Conservation (phyloP, 305 asterid genomes). For the Rubia peregrina region DNA sequence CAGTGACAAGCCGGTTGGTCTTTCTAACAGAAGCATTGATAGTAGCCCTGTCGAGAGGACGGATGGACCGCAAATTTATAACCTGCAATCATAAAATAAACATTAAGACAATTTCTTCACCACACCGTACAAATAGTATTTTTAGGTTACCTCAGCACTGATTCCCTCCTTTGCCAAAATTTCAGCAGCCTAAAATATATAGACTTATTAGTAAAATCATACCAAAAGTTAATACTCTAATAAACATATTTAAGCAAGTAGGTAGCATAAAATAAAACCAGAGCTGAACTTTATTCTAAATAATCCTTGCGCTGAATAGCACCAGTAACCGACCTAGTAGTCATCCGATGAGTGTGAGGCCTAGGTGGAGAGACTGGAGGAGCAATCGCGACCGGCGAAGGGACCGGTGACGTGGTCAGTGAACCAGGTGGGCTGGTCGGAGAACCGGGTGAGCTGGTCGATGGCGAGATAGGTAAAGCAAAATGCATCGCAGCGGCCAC, state of each 20-base stretch:
- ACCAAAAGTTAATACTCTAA: background rate
- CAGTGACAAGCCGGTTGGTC: slow-evolving; percentile 73
- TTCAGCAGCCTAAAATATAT: slow-evolving; percentile 73
- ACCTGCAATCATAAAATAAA: slow-evolving; percentile 35
- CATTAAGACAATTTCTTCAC: slow-evolving; percentile 6
- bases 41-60: slow-evolving; percentile 80
- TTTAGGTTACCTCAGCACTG: slow-evolving; percentile 65
- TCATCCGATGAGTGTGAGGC: too few relatives aligned
- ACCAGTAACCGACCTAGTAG: too few relatives aligned
- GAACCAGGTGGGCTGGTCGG: too few relatives aligned
- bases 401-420: too few relatives aligned
- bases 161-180: slow-evolving; percentile 84
- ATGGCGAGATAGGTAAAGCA: too few relatives aligned
- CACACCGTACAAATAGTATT: slow-evolving; percentile 1
- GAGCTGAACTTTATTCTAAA: too few relatives aligned
- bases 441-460: too few relatives aligned
- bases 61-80: slow-evolving; percentile 77
- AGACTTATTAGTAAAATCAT: slow-evolving; percentile 15
- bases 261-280: background rate
- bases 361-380: too few relatives aligned
- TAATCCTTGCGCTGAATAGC: too few relatives aligned
- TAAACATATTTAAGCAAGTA: background rate
- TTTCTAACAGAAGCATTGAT: slow-evolving; percentile 79
- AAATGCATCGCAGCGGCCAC: too few relatives aligned
- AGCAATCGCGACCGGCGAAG: too few relatives aligned